Evolutionary conservation across 1,284 basidiomycete genomes (phyloP).

Genomic region (Rhodotorula sp.): DNA sequence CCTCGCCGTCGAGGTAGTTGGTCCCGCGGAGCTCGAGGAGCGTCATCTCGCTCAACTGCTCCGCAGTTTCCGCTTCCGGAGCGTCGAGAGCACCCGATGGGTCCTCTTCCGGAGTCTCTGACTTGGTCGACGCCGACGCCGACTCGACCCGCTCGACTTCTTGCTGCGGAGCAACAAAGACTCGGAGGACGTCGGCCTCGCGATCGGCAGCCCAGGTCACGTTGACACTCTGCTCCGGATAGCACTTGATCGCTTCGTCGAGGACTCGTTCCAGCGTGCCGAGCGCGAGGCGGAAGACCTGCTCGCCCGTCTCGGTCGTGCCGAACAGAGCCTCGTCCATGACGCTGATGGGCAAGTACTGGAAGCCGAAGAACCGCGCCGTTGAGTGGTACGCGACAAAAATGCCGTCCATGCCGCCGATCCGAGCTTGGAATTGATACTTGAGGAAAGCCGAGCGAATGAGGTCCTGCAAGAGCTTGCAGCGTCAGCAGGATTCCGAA

Average conservation of each 20-base stretch:
- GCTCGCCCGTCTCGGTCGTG: slow-evolving; percentile 60
- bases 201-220: slow-evolving; percentile 27
- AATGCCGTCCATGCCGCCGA: slow-evolving; percentile 96
- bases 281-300: slow-evolving; percentile 75
- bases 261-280: slow-evolving; percentile 69
- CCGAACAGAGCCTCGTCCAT: slow-evolving; percentile 85
- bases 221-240: slow-evolving; percentile 57
- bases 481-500: neutral
- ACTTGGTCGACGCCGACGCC: neutral
- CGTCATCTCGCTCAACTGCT: slow-evolving; percentile 18
- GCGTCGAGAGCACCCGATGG: too few species aligned
- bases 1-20: slow-evolving; percentile 34
- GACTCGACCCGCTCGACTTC: slow-evolving; percentile 2
- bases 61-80: too few species aligned
- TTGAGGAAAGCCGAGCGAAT: slow-evolving; percentile 92
- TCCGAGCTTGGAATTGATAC: slow-evolving; percentile 94
- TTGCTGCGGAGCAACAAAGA: slow-evolving; percentile 28
- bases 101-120: neutral
- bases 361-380: slow-evolving; percentile 83
- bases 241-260: slow-evolving; percentile 61
- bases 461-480: slow-evolving; percentile 58
- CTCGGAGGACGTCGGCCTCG: slow-evolving; percentile 24
- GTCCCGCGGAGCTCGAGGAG: slow-evolving; percentile 35
- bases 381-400: slow-evolving; percentile 96
- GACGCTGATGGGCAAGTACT: slow-evolving; percentile 82